These are phyloP conservation scores for Thelephora terrestris DNA, from an alignment of 1,284 basidiomycete species.

Conservation along the genomic window DNA sequence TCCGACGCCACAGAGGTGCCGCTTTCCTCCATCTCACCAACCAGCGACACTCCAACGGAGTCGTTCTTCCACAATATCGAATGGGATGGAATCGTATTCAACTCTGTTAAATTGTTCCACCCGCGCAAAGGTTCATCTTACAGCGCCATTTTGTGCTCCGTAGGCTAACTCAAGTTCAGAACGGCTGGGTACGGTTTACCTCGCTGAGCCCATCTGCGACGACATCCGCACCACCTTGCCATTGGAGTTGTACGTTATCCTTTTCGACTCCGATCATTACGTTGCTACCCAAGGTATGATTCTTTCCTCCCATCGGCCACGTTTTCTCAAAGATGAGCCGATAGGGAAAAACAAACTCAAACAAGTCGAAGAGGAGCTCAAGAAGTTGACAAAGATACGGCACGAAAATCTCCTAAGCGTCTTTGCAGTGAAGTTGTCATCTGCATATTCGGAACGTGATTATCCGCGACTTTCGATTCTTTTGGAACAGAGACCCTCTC, in stretches of 20 bases:
- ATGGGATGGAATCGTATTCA: conserved; percentile 48
- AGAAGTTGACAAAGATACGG: conserved; percentile 42
- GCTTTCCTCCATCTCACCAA: conserved; percentile 21
- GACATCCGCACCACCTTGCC: conserved; percentile 43
- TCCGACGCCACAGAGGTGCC: conserved; percentile 60
- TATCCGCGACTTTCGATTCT: conserved; percentile 48
- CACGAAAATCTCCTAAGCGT: conserved; percentile 53
- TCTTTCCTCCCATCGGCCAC: neutral
- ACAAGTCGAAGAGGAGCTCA: conserved; percentile 54
- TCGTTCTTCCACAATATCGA: conserved; percentile 47
- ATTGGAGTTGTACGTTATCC: conserved; percentile 55
- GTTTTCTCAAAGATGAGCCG: neutral
- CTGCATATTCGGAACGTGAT: conserved; percentile 23
- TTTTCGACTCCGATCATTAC: conserved; percentile 61
- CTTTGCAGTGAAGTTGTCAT: conserved; percentile 54
- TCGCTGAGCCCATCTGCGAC: conserved; percentile 64
- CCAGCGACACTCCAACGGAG: conserved; percentile 43
- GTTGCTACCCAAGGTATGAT: conserved; percentile 43
- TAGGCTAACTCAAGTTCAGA: conserved; percentile 26
- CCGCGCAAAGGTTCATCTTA: conserved; percentile 44
- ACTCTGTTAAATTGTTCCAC: conserved; percentile 59
- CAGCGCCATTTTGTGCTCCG: neutral
- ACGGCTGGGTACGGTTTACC: conserved; percentile 51
- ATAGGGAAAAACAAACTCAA: conserved; percentile 54
- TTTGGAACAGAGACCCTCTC: conserved; percentile 50